Conservation (phyloP, 257 asterid species). For the Solanum peruvianum region DNA sequence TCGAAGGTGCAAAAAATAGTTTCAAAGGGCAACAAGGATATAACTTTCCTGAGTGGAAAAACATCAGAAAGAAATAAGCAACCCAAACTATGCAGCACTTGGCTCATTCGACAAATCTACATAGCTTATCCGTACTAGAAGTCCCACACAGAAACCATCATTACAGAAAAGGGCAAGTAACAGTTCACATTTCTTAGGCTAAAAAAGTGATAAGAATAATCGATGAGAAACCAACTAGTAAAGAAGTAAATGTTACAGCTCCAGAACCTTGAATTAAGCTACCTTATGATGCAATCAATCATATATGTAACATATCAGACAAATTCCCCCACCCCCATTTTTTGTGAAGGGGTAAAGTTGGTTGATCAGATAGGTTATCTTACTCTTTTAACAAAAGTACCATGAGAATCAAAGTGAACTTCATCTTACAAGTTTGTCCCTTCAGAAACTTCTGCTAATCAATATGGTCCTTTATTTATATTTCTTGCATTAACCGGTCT, state of each 20-base stretch:
- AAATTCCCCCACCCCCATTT: neutral
- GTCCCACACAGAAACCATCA: neutral
- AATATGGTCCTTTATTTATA: neutral
- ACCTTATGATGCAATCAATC: neutral
- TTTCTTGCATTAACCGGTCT: neutral
- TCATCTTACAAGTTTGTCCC: neutral
- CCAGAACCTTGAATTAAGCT: neutral
- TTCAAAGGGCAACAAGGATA: neutral
- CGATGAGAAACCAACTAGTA: neutral
- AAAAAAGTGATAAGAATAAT: neutral
- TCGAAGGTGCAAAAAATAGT: neutral
- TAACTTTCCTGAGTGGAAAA: neutral
- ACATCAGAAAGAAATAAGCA: neutral
- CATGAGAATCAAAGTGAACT: neutral
- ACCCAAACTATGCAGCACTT: neutral
- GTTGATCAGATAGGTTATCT: neutral
- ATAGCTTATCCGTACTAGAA: neutral
- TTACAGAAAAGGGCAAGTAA: neutral
- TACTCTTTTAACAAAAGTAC: neutral
- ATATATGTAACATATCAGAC: neutral
- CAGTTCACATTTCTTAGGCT: neutral
- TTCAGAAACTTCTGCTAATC: neutral
- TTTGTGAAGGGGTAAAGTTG: neutral
- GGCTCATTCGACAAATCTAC: neutral
- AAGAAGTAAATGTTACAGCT: neutral